Base-by-base conservation (phyloP, 495 filamentous ascomycete species). In the Apodospora peruviana region DNA sequence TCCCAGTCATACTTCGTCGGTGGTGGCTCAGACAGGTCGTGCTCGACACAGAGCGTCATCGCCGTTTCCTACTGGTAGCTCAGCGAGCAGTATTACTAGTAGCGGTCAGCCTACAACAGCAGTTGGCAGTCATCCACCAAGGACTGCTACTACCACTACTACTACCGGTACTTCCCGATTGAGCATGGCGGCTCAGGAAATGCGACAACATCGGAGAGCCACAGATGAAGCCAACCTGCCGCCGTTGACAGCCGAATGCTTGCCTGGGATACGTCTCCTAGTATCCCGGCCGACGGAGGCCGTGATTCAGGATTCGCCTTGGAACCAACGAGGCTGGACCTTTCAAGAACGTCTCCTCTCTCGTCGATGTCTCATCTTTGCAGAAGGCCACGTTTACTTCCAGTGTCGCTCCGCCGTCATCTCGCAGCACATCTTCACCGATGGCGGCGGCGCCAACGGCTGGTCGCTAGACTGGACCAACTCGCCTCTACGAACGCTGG, bases 281-380 rank as follows among this genome's bases (percentile, higher is more conserved):
- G 41, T 57, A 9, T 27, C 39, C 7, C 42, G 45, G 34, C 48
- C 47, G 14, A 19, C 40, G 5, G 59, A 62, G 36, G 45, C 38
- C 17, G n/a, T 35, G n/a, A 51, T 62, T 23, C 8, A 55, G 16
- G 44, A 24, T 12, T 56, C 59, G 18, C 16, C 18, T 2, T 70
- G 65, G 67, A 49, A 48, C 20, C 53, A 44, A 9, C 43, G 68
- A 22, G 67, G 45, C 14, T 71, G 68, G 68, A 70, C 68, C 1
- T 71, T 58, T 39, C 68, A 71, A 41, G 67, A 71, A 52, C 51
- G 48, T 9, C n/a, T 67, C 2, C 53, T 70, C 11, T 67, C 66
- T 4, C 47, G 39, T n/a, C 59, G 67, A 5, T 56, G 67, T 25
- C 42, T 72, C 19, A 62, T 61, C 20, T 58, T 72, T 35, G 61